Evolutionary conservation across 2,329 filamentous ascomycete species (phyloP).

Genomic region (Fusarium hostae): DNA sequence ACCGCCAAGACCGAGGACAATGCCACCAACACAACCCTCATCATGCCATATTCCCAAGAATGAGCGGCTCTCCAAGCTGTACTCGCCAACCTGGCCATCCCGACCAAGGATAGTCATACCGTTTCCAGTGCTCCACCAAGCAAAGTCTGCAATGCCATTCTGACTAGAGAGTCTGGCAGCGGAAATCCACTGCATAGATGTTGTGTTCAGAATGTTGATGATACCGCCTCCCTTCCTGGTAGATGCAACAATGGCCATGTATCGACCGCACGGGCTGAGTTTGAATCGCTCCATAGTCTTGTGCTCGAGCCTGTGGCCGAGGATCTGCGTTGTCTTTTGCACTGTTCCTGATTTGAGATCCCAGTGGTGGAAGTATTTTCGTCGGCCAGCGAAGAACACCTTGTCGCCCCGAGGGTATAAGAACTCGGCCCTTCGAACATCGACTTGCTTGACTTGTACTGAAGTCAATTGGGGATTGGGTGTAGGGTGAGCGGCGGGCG

Average conservation of each 20-base stretch:
- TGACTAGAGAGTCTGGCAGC: constrained; percentile 84
- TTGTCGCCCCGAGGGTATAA: constrained; percentile 76
- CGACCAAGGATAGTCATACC: constrained; percentile 86
- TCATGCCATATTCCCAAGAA: constrained; percentile 89
- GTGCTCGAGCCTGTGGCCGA: constrained; percentile 83
- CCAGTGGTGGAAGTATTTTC: constrained; percentile 95
- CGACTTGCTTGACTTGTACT: constrained; percentile 84
- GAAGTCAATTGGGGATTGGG: constrained; percentile 92
- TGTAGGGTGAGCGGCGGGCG: constrained; percentile 76
- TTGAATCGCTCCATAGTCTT: constrained; percentile 92
- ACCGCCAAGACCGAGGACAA: constrained; percentile 82
- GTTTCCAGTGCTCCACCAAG: constrained; percentile 88
- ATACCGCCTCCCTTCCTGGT: constrained; percentile 87
- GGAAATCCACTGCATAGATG: constrained; percentile 87
- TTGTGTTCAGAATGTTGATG: constrained; percentile 84
- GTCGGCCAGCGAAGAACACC: constrained; percentile 88
- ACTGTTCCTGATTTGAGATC: constrained; percentile 83
- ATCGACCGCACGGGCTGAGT: constrained; percentile 84
- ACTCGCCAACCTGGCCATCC: constrained; percentile 92
- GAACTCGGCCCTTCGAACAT: constrained; percentile 87
- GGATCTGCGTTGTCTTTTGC: constrained; percentile 81
- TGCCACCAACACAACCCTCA: constrained; percentile 87
- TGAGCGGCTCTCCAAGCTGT: constrained; percentile 73
- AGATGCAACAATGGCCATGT: constrained; percentile 85
- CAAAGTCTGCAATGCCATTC: constrained; percentile 88